Evolutionary conservation across 1,284 basidiomycete species (phyloP).

Genomic region (Cryptococcus amylolentus): DNA sequence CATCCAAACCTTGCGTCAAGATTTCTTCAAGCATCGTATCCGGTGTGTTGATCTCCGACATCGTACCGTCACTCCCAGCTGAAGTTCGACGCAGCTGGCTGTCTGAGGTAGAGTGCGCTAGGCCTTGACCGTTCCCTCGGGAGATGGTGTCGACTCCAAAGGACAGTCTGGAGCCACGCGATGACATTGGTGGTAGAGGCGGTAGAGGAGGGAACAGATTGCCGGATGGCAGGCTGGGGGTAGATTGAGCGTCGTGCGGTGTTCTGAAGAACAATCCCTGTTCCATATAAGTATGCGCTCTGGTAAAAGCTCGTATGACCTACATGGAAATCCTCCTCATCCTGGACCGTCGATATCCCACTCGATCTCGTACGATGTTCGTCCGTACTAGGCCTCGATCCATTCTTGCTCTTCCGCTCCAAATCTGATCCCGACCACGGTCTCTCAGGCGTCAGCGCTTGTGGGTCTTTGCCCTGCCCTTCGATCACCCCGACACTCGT

Average conservation of each 20-base stretch:
- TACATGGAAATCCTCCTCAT: conserved; percentile 27
- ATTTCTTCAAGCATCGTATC: not conserved
- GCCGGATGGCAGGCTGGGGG: not conserved
- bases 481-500: conserved; percentile 17
- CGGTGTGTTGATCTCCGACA: conserved; percentile 30
- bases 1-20: not conserved
- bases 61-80: conserved; percentile 23
- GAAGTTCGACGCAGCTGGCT: conserved; percentile 8
- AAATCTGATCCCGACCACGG: not conserved
- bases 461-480: conserved; percentile 3
- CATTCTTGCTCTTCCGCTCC: conserved; percentile 4
- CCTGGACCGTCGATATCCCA: conserved; percentile 14
- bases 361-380: conserved; percentile 1
- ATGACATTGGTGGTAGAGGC: not conserved
- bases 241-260: conserved; percentile 20
- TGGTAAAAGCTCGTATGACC: not conserved
- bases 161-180: conserved; percentile 3
- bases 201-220: not conserved
- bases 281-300: not conserved
- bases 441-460: not conserved
- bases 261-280: conserved; percentile 45
- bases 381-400: conserved; percentile 28
- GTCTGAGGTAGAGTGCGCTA: not conserved
- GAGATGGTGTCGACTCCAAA: conserved; percentile 13
- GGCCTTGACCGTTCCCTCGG: not conserved